Evolutionary conservation across 768 basidiomycete species (phyloP).

Genomic region (Auriscalpium vulgare): DNA sequence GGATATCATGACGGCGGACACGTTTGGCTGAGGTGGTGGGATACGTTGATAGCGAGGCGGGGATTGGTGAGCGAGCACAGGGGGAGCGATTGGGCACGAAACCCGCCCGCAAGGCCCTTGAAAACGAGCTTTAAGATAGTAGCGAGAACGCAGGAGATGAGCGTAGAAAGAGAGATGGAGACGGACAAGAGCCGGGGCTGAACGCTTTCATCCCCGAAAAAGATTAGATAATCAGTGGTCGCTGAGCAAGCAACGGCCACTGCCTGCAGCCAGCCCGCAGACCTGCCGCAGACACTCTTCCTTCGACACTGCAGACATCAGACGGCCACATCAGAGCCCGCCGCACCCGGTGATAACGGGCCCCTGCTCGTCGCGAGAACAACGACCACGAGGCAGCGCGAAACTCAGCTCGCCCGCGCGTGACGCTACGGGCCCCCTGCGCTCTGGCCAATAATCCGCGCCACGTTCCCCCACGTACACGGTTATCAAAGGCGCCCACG

Average conservation of each 20-base stretch:
- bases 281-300: no score
- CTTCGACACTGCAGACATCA: no score
- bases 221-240: background rate
- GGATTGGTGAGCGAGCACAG: background rate
- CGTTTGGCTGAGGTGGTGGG: conserved; percentile 18
- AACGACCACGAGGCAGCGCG: background rate
- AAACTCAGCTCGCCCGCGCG: background rate
- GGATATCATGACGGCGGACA: conserved; percentile 29
- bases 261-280: no score
- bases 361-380: background rate
- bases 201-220: background rate
- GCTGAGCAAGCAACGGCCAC: no score
- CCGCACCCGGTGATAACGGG: background rate
- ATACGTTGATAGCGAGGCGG: background rate
- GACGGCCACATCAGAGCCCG: background rate
- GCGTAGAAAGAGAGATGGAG: conserved; percentile 12
- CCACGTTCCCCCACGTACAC: background rate
- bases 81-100: conserved; percentile 11
- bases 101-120: conserved; percentile 22
- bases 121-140: conserved; percentile 12
- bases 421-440: background rate
- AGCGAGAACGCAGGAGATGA: conserved; percentile 9
- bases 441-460: background rate
- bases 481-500: background rate
- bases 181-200: conserved; percentile 11